These are phyloP conservation scores for Alternaria sp. DNA, from an alignment of 2,329 filamentous ascomycete genomes.

Conservation along the genomic window DNA sequence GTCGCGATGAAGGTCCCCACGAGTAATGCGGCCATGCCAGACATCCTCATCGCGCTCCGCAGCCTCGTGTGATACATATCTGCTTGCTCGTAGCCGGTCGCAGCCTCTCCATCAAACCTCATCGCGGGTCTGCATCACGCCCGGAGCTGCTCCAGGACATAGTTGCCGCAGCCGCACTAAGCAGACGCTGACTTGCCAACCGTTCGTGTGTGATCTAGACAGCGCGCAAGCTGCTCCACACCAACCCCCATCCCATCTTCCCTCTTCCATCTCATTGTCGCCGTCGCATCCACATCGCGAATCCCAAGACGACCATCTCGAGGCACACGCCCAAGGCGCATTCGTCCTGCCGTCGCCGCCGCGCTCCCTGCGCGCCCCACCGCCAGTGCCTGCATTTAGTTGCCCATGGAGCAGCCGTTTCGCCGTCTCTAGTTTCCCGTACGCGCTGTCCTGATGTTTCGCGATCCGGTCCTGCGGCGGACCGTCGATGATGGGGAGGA, in stretches of 20 bases:
- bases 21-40: constrained; percentile 12
- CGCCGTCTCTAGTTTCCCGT: constrained; percentile 4
- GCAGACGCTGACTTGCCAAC: constrained; percentile 36
- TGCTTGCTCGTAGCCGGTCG: constrained; percentile 12
- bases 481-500: constrained; percentile 43
- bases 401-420: constrained; percentile 24
- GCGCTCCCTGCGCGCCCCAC: constrained; percentile 13
- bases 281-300: constrained; percentile 19
- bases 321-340: constrained; percentile 32
- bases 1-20: constrained; percentile 20
- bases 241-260: constrained; percentile 21
- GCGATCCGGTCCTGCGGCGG: constrained; percentile 40
- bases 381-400: constrained; percentile 12
- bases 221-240: constrained; percentile 20
- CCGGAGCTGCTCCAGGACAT: constrained; percentile 27
- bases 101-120: constrained; percentile 27
- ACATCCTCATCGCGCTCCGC: constrained; percentile 8
- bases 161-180: constrained; percentile 39
- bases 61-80: constrained; percentile 4
- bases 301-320: constrained; percentile 22
- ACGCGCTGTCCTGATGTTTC: constrained; percentile 37
- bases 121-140: constrained; percentile 30
- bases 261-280: constrained; percentile 16
- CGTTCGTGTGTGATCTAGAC: constrained; percentile 33
- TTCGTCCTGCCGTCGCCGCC: constrained; percentile 18